Base-by-base conservation (phyloP, 2,329 filamentous ascomycete species). In the Ophiosphaerella narmari region DNA sequence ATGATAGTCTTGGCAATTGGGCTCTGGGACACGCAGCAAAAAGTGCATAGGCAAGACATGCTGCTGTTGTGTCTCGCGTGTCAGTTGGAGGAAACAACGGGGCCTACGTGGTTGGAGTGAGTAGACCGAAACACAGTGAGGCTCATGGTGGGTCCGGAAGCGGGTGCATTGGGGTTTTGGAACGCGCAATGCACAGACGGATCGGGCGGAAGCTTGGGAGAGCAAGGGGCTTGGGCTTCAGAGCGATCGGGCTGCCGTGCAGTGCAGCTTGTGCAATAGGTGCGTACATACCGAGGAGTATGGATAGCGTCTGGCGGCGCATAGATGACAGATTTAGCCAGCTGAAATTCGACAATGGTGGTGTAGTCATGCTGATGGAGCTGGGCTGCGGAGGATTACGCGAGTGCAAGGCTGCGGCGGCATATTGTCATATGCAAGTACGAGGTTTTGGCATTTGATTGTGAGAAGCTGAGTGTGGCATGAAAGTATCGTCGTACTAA, bases 171-270 rank as follows among this genome's bases (percentile, higher is more conserved):
- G 53, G 52, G 48, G 46, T 57, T 54, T 58, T 63, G 61, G 58
- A 48, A 58, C 48, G 48, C 52, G 50, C 46, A 44, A 51, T 53
- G 69, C 70, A 72, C 69, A 60, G 70, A 70, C 69, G 57, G 67
- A 71, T 72, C 65, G 68, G 59, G 57, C 62, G 55, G 68, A 68
- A 69, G 65, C 61, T 55, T 52, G 50, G 48, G 39, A 45, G 59
- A 62, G 62, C 54, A 43, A 49, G 26, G 26, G 26, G 26, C 43
- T 46, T 38, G 46, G 31, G 39, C 31, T n/a, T 14, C 39, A 31
- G 24, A 41, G 39, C 39, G 13, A 31, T 41, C 29, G 18, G 21
- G 37, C 12, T 39, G 14, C 12, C n/a, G 26, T 29, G 26, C 26
- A 29, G 26, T 7, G 7, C 26, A 29, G 18, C 26, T 31, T 29